Evolutionary conservation across 208 protist genomes (phyloP).

Genomic region (Wallacemonas rigidus): DNA sequence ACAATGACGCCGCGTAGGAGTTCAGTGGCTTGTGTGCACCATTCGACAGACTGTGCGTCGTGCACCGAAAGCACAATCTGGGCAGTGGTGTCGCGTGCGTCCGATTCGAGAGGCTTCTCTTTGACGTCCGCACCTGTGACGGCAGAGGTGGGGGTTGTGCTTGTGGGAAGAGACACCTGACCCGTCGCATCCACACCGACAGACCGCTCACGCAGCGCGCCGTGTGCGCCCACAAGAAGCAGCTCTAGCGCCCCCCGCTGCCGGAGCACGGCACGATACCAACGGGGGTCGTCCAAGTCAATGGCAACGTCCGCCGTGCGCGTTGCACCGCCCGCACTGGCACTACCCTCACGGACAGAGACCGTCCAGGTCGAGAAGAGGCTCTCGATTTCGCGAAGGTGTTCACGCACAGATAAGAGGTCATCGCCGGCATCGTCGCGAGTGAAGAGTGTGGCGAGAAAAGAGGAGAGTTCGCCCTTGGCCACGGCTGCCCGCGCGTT

Average conservation of each 20-base stretch:
- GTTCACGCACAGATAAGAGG: slow-evolving; percentile 34
- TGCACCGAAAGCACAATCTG: neutral
- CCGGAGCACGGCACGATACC: slow-evolving; percentile 50
- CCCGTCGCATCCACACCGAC: neutral
- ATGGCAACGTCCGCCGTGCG: slow-evolving; percentile 7
- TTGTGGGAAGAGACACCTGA: no score
- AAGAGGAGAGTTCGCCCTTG: slow-evolving; percentile 32
- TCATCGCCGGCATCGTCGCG: slow-evolving; percentile 68
- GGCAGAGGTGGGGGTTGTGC: no score
- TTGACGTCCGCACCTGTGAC: no score
- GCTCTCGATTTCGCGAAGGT: slow-evolving; percentile 22
- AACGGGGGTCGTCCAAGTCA: slow-evolving; percentile 32
- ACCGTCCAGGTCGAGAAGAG: slow-evolving; percentile 9
- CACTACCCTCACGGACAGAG: neutral
- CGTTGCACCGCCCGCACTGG: no score
- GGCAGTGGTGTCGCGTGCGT: neutral
- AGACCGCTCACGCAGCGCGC: slow-evolving; percentile 13
- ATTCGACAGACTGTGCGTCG: neutral
- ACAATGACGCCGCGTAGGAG: neutral
- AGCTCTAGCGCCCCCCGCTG: slow-evolving; percentile 69
- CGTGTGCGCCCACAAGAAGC: slow-evolving; percentile 43
- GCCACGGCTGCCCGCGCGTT: slow-evolving; percentile 29
- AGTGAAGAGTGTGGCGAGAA: slow-evolving; percentile 47
- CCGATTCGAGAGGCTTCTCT: neutral
- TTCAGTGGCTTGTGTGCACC: neutral